Percentiles rank a stretch among this genome's conserved stretches.
These are phyloP conservation scores for Rhododendron henanense DNA, from an alignment of 148 eudicot species.

Conservation along the genomic window DNA sequence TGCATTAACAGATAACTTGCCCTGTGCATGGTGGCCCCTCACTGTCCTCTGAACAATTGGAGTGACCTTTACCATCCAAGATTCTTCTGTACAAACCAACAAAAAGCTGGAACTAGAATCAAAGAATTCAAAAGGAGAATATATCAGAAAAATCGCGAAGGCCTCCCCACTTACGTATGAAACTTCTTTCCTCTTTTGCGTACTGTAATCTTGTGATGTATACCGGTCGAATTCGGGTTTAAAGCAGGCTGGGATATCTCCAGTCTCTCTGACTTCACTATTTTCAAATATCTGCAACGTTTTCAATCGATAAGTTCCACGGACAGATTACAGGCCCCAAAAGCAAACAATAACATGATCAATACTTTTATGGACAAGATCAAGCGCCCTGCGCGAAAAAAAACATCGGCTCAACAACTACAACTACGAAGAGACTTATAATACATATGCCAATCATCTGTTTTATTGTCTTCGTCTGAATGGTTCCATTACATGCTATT, in stretches of 20 bases:
- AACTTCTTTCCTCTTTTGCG: constrained; percentile 50
- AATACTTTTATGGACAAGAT: background rate
- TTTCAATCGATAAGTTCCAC: background rate
- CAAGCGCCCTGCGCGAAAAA: background rate
- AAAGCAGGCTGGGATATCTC: constrained; percentile 96
- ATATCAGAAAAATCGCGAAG: background rate
- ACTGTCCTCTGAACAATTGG: constrained; percentile 67
- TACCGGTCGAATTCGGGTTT: constrained; percentile 84
- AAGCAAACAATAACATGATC: background rate
- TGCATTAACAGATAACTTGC: constrained; percentile 31
- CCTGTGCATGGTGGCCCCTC: constrained; percentile 96
- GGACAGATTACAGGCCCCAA: background rate
- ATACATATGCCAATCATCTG: background rate
- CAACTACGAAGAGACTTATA: background rate
- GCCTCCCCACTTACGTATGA: constrained; percentile 50
- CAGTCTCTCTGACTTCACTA: constrained; percentile 67
- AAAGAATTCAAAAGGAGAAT: background rate
- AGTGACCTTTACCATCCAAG: constrained; percentile 66
- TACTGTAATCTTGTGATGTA: constrained; percentile 91
- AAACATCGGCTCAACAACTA: background rate
- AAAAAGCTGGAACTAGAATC: constrained; percentile 6
- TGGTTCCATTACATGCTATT: background rate
- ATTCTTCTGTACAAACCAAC: constrained; percentile 58
- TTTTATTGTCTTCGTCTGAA: background rate
- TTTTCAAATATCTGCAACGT: constrained; percentile 60